A percentile compares a stretch with the other conserved stretches of the same genome.
Evolutionary conservation across 2,329 filamentous ascomycete species (phyloP).

Genomic region (Keithomyces neogunnii): DNA sequence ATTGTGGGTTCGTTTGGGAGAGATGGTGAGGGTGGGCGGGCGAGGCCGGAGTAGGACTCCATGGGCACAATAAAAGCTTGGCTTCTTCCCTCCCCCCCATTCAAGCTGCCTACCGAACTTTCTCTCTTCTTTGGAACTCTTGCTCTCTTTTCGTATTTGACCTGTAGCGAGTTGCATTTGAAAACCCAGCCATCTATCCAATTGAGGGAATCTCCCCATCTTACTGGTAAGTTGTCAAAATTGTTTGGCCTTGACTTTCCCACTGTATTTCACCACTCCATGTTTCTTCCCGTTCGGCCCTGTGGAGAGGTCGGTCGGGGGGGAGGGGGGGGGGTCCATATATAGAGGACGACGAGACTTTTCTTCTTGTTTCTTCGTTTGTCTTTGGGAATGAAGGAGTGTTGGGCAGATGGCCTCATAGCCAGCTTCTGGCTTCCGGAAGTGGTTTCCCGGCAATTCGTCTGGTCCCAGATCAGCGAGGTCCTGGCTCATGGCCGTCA

Average conservation of each 20-base stretch:
- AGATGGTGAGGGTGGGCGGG: neutral
- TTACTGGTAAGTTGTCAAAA: constrained; percentile 17
- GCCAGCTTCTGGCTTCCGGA: neutral
- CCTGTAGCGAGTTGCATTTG: constrained; percentile 20
- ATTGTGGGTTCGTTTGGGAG: constrained; percentile 5
- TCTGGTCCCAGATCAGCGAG: neutral
- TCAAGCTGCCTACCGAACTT: constrained; percentile 11
- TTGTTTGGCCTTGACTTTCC: neutral
- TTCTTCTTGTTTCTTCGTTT: too few relatives aligned
- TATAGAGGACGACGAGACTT: too few relatives aligned
- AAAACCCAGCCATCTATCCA: constrained; percentile 13
- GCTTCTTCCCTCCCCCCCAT: constrained; percentile 10
- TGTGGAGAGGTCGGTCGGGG: neutral
- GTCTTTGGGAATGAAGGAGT: too few relatives aligned
- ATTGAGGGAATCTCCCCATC: constrained; percentile 10
- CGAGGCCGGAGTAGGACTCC: constrained; percentile 4
- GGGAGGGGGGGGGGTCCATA: neutral
- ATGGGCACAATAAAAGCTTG: constrained; percentile 11
- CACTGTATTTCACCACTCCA: neutral
- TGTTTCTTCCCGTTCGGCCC: neutral
- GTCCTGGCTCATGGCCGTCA: neutral
- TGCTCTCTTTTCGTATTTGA: constrained; percentile 15
- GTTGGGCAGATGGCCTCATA: too few relatives aligned
- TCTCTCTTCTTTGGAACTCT: constrained; percentile 14
- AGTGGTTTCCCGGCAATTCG: neutral